Percentiles rank a stretch among this genome's conserved stretches.
Conservation (phyloP, 2,329 filamentous ascomycete genomes). For the Drechslerella dactyloides region DNA sequence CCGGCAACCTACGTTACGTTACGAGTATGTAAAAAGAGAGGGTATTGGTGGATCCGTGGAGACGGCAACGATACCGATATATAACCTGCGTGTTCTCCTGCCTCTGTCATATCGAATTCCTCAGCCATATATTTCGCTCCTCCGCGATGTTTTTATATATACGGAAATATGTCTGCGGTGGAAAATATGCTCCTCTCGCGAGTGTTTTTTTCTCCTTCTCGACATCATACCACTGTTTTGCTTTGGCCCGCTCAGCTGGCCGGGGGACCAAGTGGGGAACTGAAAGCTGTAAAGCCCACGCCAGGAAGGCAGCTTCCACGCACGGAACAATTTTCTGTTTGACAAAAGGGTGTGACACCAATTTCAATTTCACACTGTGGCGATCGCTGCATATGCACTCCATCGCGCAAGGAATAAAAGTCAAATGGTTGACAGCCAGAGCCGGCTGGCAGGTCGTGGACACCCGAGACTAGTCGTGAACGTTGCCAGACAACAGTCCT, state of each 20-base stretch:
- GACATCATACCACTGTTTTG: constrained; percentile 29
- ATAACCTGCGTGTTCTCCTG: too few species aligned
- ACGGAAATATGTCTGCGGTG: neutral
- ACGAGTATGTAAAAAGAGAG: neutral
- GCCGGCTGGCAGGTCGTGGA: constrained; percentile 14
- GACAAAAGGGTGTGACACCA: constrained; percentile 36
- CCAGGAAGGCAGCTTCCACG: constrained; percentile 51
- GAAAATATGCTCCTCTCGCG: constrained; percentile 17
- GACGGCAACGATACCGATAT: too few species aligned
- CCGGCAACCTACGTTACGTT: too few species aligned
- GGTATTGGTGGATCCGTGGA: too few species aligned
- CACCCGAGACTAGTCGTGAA: neutral
- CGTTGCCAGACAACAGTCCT: neutral
- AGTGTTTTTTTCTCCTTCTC: constrained; percentile 18
- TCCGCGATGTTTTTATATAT: constrained; percentile 11
- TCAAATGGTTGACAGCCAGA: constrained; percentile 23
- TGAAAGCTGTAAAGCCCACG: constrained; percentile 36
- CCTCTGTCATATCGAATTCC: too few species aligned
- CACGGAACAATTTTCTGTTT: constrained; percentile 51
- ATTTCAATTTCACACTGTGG: constrained; percentile 28
- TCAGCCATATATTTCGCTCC: neutral
- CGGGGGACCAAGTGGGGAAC: constrained; percentile 47
- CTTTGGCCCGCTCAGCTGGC: constrained; percentile 1
- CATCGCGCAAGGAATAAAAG: constrained; percentile 6
- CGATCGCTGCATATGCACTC: constrained; percentile 27